Base-by-base conservation (phyloP, 2,329 filamentous ascomycete genomes). In the Fusarium nodosum region DNA sequence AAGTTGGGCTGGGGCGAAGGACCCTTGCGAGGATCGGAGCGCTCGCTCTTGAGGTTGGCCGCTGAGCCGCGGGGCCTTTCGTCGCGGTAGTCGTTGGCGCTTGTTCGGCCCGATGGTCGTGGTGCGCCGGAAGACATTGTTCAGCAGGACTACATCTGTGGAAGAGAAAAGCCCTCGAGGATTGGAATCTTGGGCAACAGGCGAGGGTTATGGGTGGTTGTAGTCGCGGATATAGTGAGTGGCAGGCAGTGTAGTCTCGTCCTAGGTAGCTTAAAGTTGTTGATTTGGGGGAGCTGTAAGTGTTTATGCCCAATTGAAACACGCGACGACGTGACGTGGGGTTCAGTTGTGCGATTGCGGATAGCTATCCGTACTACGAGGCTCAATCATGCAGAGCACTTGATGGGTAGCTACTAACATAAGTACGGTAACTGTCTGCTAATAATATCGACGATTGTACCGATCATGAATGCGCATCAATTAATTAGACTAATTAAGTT, bases 91-190 rank as follows among this genome's bases (percentile, higher is more conserved):
- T 78, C 78, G 74, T 76, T 77, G 73, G 77, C 80, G 72, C 81
- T 82, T 68, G 81, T 76, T 76, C 83, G 84, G 75, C 80, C 79
- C 67, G 83, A 80, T 72, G 80, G 79, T 79, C 81, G 77, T 68
- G 77, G 75, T 72, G 76, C 74, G 70, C 78, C 79, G 62, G 81
- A 82, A 66, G 82, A 81, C 81, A 83, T 83, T 68, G 60, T 71
- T 66, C 77, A 72, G 67, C 73, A 67, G 73, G 70, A 39, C 77
- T 80, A 79, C 79, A 81, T 81, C 72, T 76, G 78, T 65, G 64
- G 26, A 66, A 34, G 45, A 31, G 20, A 56, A 50, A 52, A 47
- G 42, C 36, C 31, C 48, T 56, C 39, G 16, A 46, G 22, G 20
- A 52, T 58, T 38, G 18, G 22, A 28, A n/a, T 31, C 28, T 31